A percentile compares a stretch with the other conserved stretches of the same genome.
Evolutionary conservation across 129 eudicot genomes (phyloP).

Genomic region (Tagetes patula): DNA sequence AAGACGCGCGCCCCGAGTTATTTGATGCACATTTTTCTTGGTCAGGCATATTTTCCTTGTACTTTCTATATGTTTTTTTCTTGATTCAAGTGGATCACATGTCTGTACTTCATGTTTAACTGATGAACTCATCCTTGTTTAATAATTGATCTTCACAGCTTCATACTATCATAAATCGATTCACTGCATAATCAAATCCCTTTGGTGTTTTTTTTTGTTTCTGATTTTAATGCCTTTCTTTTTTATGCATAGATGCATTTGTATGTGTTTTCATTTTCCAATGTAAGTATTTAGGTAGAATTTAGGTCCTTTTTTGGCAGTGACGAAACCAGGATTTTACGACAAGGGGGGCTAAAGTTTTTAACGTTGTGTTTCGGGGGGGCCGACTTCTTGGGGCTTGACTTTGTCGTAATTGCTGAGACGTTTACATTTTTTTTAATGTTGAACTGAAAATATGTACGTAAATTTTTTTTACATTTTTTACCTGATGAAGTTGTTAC

Average conservation of each 20-base stretch:
- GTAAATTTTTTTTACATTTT: too few relatives aligned
- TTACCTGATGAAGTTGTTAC: too few relatives aligned
- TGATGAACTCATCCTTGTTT: conserved; percentile 3
- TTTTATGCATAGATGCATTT: conserved; percentile 1
- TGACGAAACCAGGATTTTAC: too few relatives aligned
- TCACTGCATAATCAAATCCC: not conserved
- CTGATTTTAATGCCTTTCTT: not conserved
- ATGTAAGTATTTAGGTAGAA: not conserved
- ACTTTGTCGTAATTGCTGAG: too few relatives aligned
- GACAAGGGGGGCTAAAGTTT: too few relatives aligned
- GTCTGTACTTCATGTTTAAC: conserved; percentile 16
- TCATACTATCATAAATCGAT: not conserved
- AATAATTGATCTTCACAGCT: not conserved
- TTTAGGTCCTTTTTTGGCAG: not conserved
- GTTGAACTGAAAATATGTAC: too few relatives aligned
- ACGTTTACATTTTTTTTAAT: too few relatives aligned
- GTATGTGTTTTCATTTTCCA: not conserved
- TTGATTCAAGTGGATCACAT: conserved; percentile 12
- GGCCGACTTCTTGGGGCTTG: too few relatives aligned
- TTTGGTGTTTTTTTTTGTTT: too few relatives aligned
- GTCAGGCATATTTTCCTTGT: conserved; percentile 15
- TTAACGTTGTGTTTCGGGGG: too few relatives aligned
- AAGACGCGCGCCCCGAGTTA: conserved; percentile 11
- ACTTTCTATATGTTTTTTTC: not conserved
- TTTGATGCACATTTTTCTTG: conserved; percentile 17